A percentile compares a stretch with the other conserved stretches of the same genome.
phyloP scores from a whole-genome alignment of 768 basidiomycete genomes.

The Leccinum subgranulosum region DNA sequence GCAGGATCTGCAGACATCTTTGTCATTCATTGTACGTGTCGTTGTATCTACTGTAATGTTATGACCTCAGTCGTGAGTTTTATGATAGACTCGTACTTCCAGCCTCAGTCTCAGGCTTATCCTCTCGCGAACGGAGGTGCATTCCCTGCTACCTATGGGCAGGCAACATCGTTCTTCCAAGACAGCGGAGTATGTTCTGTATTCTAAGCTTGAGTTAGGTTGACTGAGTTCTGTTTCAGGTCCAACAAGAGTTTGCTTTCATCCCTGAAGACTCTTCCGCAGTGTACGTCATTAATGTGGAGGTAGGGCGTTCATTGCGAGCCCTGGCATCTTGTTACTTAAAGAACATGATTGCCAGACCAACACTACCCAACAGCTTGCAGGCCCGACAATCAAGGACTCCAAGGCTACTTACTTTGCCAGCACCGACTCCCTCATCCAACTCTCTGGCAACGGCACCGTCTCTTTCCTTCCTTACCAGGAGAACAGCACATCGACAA shows the following conservation, averaged over 20 bases:
- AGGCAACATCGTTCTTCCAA: constrained; percentile 69
- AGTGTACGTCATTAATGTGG: constrained; percentile 73
- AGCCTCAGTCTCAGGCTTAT: constrained; percentile 64
- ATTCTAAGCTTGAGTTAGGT: background rate
- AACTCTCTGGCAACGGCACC: constrained; percentile 58
- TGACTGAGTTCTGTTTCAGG: constrained; percentile 31
- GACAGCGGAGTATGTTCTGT: constrained; percentile 40
- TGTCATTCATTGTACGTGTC: constrained; percentile 80
- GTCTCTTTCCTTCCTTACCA: constrained; percentile 61
- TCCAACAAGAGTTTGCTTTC: constrained; percentile 74
- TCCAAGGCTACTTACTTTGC: constrained; percentile 62
- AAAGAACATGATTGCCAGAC: constrained; percentile 34
- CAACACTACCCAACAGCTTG: constrained; percentile 61
- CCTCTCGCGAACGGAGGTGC: constrained; percentile 40
- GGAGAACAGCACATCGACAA: constrained; percentile 40
- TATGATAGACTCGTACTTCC: constrained; percentile 68
- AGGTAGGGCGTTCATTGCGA: constrained; percentile 34
- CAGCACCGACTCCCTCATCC: constrained; percentile 57
- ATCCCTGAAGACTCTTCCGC: constrained; percentile 70
- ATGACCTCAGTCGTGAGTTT: background rate
- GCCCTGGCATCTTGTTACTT: background rate
- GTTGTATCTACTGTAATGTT: background rate
- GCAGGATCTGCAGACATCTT: constrained; percentile 76
- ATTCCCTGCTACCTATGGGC: constrained; percentile 69
- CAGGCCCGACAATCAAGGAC: constrained; percentile 61